Conservation (phyloP, 2,329 filamentous ascomycete genomes). For the Pestalotiopsis fici region DNA sequence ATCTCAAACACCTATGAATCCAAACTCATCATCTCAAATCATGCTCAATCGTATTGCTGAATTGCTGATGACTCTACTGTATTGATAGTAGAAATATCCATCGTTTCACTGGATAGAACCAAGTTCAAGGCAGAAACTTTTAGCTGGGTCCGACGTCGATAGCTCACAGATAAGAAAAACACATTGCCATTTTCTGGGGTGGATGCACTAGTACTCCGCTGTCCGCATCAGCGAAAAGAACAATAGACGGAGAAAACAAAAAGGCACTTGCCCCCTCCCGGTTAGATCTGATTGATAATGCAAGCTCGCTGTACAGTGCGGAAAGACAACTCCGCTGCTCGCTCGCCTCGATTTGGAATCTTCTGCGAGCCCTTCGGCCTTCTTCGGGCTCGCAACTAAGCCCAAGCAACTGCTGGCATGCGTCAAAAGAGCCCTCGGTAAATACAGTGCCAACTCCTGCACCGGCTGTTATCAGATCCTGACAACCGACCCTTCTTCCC, state of each 20-base stretch:
- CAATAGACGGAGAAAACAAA: background rate
- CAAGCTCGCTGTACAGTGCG: background rate
- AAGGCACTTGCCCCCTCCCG: background rate
- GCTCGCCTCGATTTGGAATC: background rate
- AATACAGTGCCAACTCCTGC: background rate
- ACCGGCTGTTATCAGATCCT: background rate
- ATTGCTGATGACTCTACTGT: too few relatives aligned
- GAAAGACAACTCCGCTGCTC: background rate
- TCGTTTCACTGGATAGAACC: background rate
- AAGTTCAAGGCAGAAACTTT: background rate
- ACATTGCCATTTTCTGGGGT: background rate
- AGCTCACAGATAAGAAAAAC: background rate
- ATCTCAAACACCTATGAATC: too few relatives aligned
- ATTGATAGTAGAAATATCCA: background rate
- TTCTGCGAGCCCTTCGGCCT: background rate
- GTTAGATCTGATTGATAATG: slow-evolving; percentile 6
- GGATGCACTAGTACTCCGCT: background rate
- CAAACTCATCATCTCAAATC: too few relatives aligned
- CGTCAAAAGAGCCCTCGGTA: background rate
- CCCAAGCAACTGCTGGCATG: background rate
- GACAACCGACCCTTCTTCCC: background rate
- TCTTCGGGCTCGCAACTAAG: background rate
- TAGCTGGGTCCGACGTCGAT: background rate
- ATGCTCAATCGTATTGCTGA: too few relatives aligned
- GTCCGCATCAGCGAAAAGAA: background rate